Percentiles rank a stretch among this genome's conserved stretches.
These are phyloP conservation scores for Phytophthora quininea DNA, from an alignment of 352 stramenopile species.

Conservation along the genomic window DNA sequence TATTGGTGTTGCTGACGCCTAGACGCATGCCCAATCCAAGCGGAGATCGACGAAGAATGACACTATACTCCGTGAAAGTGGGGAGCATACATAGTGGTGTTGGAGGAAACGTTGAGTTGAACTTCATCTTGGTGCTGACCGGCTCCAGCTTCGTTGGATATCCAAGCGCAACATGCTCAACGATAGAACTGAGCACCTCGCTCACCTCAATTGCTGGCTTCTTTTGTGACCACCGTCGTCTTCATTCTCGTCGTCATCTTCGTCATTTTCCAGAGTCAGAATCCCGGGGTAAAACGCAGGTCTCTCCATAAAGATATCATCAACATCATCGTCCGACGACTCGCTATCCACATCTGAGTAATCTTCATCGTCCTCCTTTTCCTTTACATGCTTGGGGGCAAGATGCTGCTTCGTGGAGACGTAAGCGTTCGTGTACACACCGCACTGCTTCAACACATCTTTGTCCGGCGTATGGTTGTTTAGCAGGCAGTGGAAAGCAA, in stretches of 20 bases:
- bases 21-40: constrained; percentile 87
- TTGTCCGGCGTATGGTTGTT: constrained; percentile 89
- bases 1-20: constrained; percentile 65
- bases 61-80: constrained; percentile 79
- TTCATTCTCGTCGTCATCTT: constrained; percentile 49
- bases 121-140: constrained; percentile 45
- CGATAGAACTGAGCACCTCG: constrained; percentile 74
- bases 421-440: constrained; percentile 81
- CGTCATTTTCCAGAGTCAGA: constrained; percentile 48
- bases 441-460: constrained; percentile 88
- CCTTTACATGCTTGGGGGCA: constrained; percentile 46
- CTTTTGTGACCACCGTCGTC: constrained; percentile 44
- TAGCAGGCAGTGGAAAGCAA: constrained; percentile 86
- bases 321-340: constrained; percentile 73
- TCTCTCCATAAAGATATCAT: constrained; percentile 45
- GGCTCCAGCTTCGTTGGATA: constrained; percentile 62
- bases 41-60: constrained; percentile 64
- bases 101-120: constrained; percentile 61
- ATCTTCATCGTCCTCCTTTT: constrained; percentile 68
- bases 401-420: constrained; percentile 79
- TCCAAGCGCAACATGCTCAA: constrained; percentile 84
- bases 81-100: constrained; percentile 50
- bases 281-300: constrained; percentile 67
- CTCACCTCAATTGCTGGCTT: constrained; percentile 74
- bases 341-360: constrained; percentile 79